Base-by-base conservation (phyloP, 2,329 filamentous ascomycete genomes). In the Aspergillus fischeri region DNA sequence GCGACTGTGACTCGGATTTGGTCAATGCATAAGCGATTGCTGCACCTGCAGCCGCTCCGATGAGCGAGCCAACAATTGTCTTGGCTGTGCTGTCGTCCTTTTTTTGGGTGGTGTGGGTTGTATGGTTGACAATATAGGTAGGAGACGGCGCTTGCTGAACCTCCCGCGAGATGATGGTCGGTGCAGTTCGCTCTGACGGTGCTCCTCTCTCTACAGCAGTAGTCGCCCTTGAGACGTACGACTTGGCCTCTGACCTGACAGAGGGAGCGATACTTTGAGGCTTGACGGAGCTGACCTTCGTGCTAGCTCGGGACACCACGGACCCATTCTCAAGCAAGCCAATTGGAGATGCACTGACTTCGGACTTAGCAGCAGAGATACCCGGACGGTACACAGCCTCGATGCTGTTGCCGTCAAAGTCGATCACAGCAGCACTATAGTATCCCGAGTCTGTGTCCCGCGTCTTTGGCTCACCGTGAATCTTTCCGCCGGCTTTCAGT, bases 371-470 rank as follows among this genome's bases (percentile, higher is more conserved):
- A 17, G 66, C 66, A 0, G 70, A 64, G 49, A 29, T 52, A 51
- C 65, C 67, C 5, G 73, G 69, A 8, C 80, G 79, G 70, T 86
- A 89, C 51, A 92, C 84, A 29, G 90, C 88, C 69, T 94, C 90
- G 70, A 96, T 86, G 65, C 83, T 89, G 76, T 96, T 95, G 52
- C 90, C 90, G 76, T 96, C 91, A 54, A 90, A 82, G 73, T 96
- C 91, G 59, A 86, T 82, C 44, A 91, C 77, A 6, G 83, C 83
- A 50, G 85, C 84, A 60, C 84, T 86, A 75, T 86, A 80, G 77
- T 84, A 78, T 74, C 83, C 76, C 67, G 78, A 77, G 3, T 81
- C 77, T 20, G 77, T 74, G 68, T 82, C 81, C 56, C 83, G 78
- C 68, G 76, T 67, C 65, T 78, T 78, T 65, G 82, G 83, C 50